Conservation (phyloP, 192 early-diverging fungal species). For the Backusella westeae region DNA sequence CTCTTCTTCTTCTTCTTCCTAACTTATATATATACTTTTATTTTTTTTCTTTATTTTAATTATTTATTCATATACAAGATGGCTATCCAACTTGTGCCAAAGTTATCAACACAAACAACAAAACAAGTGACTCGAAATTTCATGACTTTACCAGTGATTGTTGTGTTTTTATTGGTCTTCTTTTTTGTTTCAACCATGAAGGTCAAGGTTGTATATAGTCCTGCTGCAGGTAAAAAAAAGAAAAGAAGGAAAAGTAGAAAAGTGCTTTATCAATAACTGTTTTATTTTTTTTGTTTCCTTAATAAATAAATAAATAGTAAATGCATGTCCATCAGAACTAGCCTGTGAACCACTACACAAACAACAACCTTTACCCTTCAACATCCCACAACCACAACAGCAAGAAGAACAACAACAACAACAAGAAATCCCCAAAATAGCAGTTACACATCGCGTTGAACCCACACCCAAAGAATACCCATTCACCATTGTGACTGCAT, state of each 20-base stretch:
- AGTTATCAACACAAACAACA: not conserved
- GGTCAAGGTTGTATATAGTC: slow-evolving; percentile 3
- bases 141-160: not conserved
- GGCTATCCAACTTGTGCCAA: not conserved
- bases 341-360: not conserved
- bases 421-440: not conserved
- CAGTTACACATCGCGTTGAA: not conserved
- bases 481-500: slow-evolving; percentile 50
- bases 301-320: not conserved
- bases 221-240: not conserved
- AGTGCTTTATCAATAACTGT: not conserved
- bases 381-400: not conserved
- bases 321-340: slow-evolving; percentile 2
- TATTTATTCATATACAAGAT: not conserved
- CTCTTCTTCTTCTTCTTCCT: not conserved
- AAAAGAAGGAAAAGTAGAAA: not conserved
- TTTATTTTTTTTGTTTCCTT: not conserved
- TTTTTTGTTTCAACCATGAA: slow-evolving; percentile 12
- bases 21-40: not conserved
- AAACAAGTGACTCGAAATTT: not conserved
- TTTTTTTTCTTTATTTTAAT: not conserved
- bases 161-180: not conserved
- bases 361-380: not conserved
- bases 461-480: slow-evolving; percentile 8
- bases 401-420: not conserved